phyloP scores from a whole-genome alignment of 805 yeast genomes.

The Kazachstania taianensis region DNA sequence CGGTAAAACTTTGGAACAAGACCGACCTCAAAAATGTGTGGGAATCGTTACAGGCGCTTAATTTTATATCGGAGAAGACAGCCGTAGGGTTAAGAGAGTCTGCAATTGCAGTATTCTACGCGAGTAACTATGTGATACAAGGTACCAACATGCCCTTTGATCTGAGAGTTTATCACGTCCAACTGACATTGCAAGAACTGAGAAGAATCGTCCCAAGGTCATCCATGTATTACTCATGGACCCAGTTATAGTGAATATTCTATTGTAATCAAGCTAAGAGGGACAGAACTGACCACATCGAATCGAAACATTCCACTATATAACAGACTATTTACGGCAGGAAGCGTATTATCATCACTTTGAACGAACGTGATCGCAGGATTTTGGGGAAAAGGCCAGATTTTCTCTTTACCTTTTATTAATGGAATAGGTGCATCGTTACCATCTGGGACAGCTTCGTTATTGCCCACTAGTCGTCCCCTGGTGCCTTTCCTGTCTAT shows the following conservation, averaged over 20 bases:
- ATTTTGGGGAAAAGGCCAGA: too few species aligned
- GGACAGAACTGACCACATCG: background rate
- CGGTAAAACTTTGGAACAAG: slow-evolving; percentile 48
- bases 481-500: too few species aligned
- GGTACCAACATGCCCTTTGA: slow-evolving; percentile 31
- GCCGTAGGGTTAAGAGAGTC: slow-evolving; percentile 36
- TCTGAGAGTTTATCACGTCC: slow-evolving; percentile 41
- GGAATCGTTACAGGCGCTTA: slow-evolving; percentile 55
- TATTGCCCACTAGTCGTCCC: too few species aligned
- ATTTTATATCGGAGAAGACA: slow-evolving; percentile 40
- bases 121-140: slow-evolving; percentile 33
- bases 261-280: background rate
- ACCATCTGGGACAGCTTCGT: too few species aligned
- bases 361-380: too few species aligned
- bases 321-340: too few species aligned
- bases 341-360: slow-evolving; percentile 1
- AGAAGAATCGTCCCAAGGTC: slow-evolving; percentile 26
- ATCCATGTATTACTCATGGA: slow-evolving; percentile 26
- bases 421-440: too few species aligned
- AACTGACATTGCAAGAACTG: slow-evolving; percentile 43
- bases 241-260: slow-evolving; percentile 23
- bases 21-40: slow-evolving; percentile 57
- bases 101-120: slow-evolving; percentile 31
- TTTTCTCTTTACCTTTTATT: too few species aligned
- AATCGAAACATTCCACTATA: too few species aligned